These are phyloP conservation scores for Aspergillus niger DNA, from an alignment of 2,329 filamentous ascomycete genomes.

Conservation along the genomic window DNA sequence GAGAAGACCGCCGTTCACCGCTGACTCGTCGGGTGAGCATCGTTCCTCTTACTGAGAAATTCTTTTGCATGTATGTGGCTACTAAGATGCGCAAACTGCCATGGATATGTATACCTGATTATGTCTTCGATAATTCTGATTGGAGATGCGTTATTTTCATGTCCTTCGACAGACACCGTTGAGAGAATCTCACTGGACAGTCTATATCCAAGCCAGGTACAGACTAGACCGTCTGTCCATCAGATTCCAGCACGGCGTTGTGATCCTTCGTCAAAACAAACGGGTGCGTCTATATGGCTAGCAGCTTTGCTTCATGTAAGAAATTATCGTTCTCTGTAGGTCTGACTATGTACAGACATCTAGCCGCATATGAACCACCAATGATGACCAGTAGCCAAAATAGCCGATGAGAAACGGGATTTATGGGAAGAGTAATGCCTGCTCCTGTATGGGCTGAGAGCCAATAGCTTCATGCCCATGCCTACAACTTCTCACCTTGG, in stretches of 20 bases:
- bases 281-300: background rate
- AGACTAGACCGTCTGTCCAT: background rate
- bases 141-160: background rate
- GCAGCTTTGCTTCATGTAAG: background rate
- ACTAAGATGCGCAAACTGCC: background rate
- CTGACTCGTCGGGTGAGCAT: background rate
- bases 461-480: background rate
- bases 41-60: background rate
- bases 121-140: background rate
- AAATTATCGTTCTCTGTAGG: background rate
- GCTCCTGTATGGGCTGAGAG: background rate
- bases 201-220: background rate
- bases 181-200: background rate
- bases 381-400: background rate
- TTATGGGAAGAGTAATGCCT: background rate
- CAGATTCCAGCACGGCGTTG: background rate
- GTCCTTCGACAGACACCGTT: background rate
- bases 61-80: background rate
- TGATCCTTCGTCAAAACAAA: background rate
- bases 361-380: background rate
- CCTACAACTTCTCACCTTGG: background rate
- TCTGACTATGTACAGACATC: background rate
- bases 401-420: background rate
- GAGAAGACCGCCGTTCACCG: background rate
- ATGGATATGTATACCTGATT: background rate